Evolutionary conservation across 2,329 filamentous ascomycete genomes (phyloP).

Genomic region (Apiospora marii): DNA sequence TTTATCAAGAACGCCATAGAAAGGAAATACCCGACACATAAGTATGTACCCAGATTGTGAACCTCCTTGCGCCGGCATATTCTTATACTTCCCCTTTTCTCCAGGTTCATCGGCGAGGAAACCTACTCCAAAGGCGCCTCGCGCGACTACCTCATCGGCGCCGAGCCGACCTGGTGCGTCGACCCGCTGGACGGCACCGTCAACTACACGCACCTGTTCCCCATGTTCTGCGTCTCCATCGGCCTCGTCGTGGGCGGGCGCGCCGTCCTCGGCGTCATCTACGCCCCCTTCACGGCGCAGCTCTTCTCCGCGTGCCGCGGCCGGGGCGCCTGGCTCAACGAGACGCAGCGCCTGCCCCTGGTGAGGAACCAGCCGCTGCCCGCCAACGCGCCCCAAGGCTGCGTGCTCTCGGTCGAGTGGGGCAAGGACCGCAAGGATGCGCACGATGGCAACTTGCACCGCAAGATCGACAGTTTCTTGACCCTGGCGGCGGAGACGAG

Average conservation of each 20-base stretch:
- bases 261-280: constrained; percentile 75
- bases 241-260: constrained; percentile 67
- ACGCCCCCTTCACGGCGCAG: constrained; percentile 74
- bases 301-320: constrained; percentile 73
- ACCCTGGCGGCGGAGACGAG: constrained; percentile 76
- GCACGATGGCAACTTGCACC: constrained; percentile 71
- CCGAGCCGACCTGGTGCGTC: constrained; percentile 75
- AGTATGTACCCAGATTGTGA: constrained; percentile 52
- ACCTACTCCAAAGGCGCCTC: constrained; percentile 74
- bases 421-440: constrained; percentile 76
- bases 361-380: constrained; percentile 66
- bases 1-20: constrained; percentile 71
- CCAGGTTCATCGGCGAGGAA: constrained; percentile 79
- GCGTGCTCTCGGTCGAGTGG: constrained; percentile 80
- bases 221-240: constrained; percentile 84
- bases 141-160: constrained; percentile 71
- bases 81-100: background rate
- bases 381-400: constrained; percentile 73
- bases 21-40: constrained; percentile 69
- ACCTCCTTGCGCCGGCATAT: too few relatives aligned
- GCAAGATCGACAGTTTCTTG: constrained; percentile 78
- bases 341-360: constrained; percentile 68
- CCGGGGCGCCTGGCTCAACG: constrained; percentile 74
- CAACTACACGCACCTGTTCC: constrained; percentile 82
- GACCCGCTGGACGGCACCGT: constrained; percentile 83